phyloP scores from a whole-genome alignment of 2,329 filamentous ascomycete species.

The Diaporthe nobilis region DNA sequence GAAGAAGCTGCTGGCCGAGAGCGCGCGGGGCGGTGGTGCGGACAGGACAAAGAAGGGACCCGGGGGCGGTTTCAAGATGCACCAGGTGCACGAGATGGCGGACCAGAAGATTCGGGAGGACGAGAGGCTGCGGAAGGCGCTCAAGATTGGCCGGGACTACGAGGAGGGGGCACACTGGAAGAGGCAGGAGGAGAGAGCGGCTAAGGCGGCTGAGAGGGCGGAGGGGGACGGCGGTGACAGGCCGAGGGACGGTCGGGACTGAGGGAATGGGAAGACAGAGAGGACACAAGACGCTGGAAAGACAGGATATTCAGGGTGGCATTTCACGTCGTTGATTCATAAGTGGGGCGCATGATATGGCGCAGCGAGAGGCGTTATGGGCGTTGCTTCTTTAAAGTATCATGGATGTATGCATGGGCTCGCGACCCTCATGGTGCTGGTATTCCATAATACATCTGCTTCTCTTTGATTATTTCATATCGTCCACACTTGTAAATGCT shows the following conservation, averaged over 20 bases:
- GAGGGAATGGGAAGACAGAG: background rate
- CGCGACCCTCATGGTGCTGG: background rate
- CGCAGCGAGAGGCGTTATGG: slow-evolving; percentile 14
- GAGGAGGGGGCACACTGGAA: slow-evolving; percentile 90
- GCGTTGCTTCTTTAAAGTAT: background rate
- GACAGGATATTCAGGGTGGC: background rate
- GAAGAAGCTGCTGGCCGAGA: slow-evolving; percentile 71
- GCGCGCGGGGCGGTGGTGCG: slow-evolving; percentile 55
- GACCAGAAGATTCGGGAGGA: slow-evolving; percentile 97
- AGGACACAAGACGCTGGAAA: background rate
- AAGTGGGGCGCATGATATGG: background rate
- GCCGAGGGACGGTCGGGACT: background rate
- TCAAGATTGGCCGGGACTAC: slow-evolving; percentile 89
- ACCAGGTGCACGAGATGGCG: slow-evolving; percentile 96
- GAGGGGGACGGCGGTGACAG: background rate
- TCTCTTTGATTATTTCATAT: background rate
- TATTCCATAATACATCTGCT: slow-evolving; percentile 2
- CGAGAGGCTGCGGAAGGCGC: slow-evolving; percentile 85
- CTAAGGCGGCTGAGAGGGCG: slow-evolving; percentile 19
- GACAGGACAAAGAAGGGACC: slow-evolving; percentile 50
- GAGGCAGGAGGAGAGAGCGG: slow-evolving; percentile 77
- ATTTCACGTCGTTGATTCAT: background rate
- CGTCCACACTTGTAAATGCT: slow-evolving; percentile 16
- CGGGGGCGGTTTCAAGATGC: slow-evolving; percentile 77
- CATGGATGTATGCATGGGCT: background rate